A percentile compares a stretch with the other conserved stretches of the same genome.
Evolutionary conservation across 768 basidiomycete genomes (phyloP).

Genomic region (Fistulinella prunicolor): DNA sequence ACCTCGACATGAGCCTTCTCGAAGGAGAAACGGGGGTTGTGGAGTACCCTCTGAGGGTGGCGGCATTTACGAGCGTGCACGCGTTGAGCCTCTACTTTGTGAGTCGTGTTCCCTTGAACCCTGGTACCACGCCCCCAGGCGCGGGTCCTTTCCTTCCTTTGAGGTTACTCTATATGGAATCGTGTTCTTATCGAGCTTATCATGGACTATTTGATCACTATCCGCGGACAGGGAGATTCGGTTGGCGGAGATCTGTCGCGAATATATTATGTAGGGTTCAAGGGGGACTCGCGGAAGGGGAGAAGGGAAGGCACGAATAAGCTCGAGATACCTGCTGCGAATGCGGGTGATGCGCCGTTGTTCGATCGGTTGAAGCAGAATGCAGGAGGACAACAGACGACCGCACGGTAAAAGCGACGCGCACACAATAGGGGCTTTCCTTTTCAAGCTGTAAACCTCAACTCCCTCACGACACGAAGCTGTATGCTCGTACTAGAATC

Average conservation of each 20-base stretch:
- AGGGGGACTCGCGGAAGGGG: conserved; percentile 58
- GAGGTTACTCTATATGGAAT: conserved; percentile 21
- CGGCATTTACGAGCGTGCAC: conserved; percentile 74
- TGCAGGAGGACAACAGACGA: conserved; percentile 58
- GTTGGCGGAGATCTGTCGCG: conserved; percentile 62
- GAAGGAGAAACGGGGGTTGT: conserved; percentile 67
- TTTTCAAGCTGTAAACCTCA: neutral
- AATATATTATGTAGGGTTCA: conserved; percentile 82
- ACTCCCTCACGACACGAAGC: no score
- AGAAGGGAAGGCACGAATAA: conserved; percentile 60
- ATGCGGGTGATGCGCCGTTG: conserved; percentile 70
- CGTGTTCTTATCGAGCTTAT: conserved; percentile 12
- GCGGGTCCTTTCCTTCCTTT: conserved; percentile 18
- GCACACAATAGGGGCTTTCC: conserved; percentile 3
- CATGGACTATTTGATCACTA: conserved; percentile 4
- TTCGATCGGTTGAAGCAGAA: conserved; percentile 60
- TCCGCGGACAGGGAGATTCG: conserved; percentile 55
- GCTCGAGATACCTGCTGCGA: conserved; percentile 75
- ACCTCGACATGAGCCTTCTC: conserved; percentile 65
- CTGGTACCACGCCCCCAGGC: no score
- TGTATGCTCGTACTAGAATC: no score
- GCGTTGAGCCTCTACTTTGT: conserved; percentile 80
- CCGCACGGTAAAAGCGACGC: conserved; percentile 42
- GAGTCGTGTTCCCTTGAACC: conserved; percentile 32
- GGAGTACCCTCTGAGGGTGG: conserved; percentile 75